Base-by-base conservation (phyloP, 768 basidiomycete species). In the Saitozyma podzolica region DNA sequence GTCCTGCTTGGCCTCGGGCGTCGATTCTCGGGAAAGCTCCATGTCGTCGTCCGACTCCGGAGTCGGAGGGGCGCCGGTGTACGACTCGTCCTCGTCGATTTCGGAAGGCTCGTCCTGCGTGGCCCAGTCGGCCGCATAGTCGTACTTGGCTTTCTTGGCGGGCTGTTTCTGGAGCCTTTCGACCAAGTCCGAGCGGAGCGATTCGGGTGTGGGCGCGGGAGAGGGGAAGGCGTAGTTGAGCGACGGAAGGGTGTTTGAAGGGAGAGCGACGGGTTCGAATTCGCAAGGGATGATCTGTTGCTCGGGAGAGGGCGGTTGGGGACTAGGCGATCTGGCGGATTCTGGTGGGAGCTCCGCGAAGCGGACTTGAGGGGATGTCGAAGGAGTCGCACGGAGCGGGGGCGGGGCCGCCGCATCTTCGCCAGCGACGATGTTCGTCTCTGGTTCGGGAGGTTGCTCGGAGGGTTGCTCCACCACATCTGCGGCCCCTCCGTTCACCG, bases 111-210 rank as follows among this genome's bases (percentile, higher is more conserved):
- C 56, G 8, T 55, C 55, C 8, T 68, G 68, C 17, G 66, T 20
- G n/a, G 66, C 53, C 73, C 73, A 74, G 1, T 58, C 68, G 11
- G 61, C 29, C 8, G 73, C 59, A 50, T 74, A 74, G 48, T 71
- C 62, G 40, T 20, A 54, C 16, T 11, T 17, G 8, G 47, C 49
- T 17, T 55, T 61, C 17, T 63, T 49, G 10, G 55, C 11, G n/a
- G 61, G 41, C 14, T 62, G 50, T 2, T 52, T 55, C 20, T 58
- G 58, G 16, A 72, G 66, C 14, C 70, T 68, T 41, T 70, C 65
- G 10, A 71, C 50, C 16, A 74, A 62, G n/a, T 69, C 64, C 13
- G 52, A 47, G 17, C 66, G 66, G 13, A 74, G 62, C 4, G 53
- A 37, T 40, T 67, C 66, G n/a, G 70, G 73, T 7, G 70, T 72